Base-by-base conservation (phyloP, 2,329 filamentous ascomycete genomes). In the Fonsecaea monophora region DNA sequence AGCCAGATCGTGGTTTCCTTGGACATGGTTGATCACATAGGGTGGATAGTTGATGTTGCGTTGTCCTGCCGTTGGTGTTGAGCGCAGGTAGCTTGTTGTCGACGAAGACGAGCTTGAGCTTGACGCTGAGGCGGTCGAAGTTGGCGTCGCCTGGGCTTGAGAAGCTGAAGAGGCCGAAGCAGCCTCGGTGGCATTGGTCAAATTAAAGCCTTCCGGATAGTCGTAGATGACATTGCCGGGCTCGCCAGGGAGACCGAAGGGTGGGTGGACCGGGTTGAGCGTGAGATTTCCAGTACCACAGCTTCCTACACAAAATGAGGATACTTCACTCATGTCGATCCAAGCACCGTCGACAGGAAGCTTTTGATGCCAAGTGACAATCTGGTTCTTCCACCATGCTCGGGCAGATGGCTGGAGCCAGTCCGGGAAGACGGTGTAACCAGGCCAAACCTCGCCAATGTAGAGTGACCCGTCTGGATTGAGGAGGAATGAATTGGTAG, bases 41-140 rank as follows among this genome's bases (percentile, higher is more conserved):
- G 91, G 90, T 25, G 92, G 92, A 72, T 89, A 84, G 73, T 92
- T 87, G 64, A 94, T 78, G 72, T 93, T 85, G 21, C 91, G 85
- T 48, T 61, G 80, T 1, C 88, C 89, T 0, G 86, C 82, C 0
- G 87, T 90, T 1, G 88, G 86, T 0, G 82, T 88, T 0, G 85
- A 87, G 3, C 85, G 83, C 57, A 87, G 75, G 72, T 87, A 89
- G 13, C 77, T 78, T 0, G 79, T 78, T 0, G 80, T 78, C 3
- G 79, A 73, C 0, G 79, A 75, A 13, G 61, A 64, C 9, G 62
- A 48, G 0, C 78, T 72, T 18, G 62, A 59, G 9, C 72, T 66
- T 1, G 78, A 66, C 0, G 74, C 53, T 0, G 75, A 67, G n/a
- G 15, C 15, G 0, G 78, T 78, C 56, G 74, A 78, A 5, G 64